These are phyloP conservation scores for Calocybe cyanea DNA, from an alignment of 768 basidiomycete genomes.

Conservation along the genomic window DNA sequence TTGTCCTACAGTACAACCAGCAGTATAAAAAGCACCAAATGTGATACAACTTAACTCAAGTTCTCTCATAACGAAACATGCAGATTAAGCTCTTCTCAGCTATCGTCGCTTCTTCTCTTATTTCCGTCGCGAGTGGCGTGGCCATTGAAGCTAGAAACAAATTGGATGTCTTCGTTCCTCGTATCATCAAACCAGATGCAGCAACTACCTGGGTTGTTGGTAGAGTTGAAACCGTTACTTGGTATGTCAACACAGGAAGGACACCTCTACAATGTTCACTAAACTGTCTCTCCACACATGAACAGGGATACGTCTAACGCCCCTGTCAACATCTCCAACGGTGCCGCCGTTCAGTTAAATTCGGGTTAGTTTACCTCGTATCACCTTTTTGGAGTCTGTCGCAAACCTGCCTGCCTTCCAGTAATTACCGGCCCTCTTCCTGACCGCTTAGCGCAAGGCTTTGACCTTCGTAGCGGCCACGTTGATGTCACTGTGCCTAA, in stretches of 20 bases:
- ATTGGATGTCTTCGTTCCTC: constrained; percentile 25
- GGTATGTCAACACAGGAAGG: constrained; percentile 16
- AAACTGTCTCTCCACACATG: not conserved
- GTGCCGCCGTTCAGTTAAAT: constrained; percentile 24
- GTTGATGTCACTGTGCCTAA: constrained; percentile 33
- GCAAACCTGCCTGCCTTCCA: not conserved
- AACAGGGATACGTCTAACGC: constrained; percentile 36
- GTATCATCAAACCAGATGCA: constrained; percentile 23
- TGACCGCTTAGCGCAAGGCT: constrained; percentile 25
- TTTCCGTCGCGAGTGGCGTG: constrained; percentile 22
- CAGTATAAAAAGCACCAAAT: not conserved
- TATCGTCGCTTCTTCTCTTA: not conserved
- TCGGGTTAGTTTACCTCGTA: constrained; percentile 22
- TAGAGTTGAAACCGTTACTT: constrained; percentile 21
- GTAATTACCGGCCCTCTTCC: constrained; percentile 2
- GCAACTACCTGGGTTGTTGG: constrained; percentile 25
- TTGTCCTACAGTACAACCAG: not conserved
- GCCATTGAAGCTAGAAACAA: constrained; percentile 3
- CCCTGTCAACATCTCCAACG: constrained; percentile 38
- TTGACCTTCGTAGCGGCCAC: constrained; percentile 31
- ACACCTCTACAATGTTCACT: not conserved
- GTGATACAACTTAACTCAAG: not conserved
- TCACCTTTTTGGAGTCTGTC: not conserved
- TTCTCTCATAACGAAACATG: not conserved
- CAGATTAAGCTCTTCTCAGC: constrained; percentile 13